Percentiles rank a stretch among this genome's conserved stretches.
These are phyloP conservation scores for Amauroascus verrucosus DNA, from an alignment of 2,329 filamentous ascomycete genomes.

Conservation along the genomic window DNA sequence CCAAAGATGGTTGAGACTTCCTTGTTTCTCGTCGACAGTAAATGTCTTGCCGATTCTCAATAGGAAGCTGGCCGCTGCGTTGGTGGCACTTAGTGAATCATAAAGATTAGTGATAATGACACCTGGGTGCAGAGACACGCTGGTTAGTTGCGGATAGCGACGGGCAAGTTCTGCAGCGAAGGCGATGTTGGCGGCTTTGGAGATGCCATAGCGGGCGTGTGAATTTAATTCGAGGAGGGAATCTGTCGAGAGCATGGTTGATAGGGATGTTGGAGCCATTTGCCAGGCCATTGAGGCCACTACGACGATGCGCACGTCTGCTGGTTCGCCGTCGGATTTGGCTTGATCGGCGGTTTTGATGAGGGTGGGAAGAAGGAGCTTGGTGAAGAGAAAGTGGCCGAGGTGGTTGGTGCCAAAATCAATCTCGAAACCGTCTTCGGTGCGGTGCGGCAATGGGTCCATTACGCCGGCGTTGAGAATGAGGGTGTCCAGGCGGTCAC, in stretches of 20 bases:
- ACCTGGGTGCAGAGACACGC: conserved; percentile 44
- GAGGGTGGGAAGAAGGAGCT: conserved; percentile 36
- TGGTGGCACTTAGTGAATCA: conserved; percentile 22
- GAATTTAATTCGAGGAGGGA: conserved; percentile 28
- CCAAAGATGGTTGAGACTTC: conserved; percentile 36
- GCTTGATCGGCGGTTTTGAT: conserved; percentile 26
- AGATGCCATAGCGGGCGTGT: conserved; percentile 42
- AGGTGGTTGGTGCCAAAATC: conserved; percentile 41
- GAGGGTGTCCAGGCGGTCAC: conserved; percentile 37
- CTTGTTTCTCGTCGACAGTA: conserved; percentile 27
- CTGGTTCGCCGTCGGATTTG: conserved; percentile 5
- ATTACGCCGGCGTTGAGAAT: conserved; percentile 42
- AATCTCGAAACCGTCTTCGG: conserved; percentile 35
- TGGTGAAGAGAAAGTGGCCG: conserved; percentile 38
- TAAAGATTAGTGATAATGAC: conserved; percentile 36
- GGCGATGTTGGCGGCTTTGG: conserved; percentile 43
- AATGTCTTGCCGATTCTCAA: conserved; percentile 18
- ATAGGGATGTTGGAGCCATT: conserved; percentile 24
- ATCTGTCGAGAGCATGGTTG: conserved; percentile 31
- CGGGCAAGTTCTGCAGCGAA: conserved; percentile 37
- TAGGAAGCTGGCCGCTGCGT: conserved; percentile 19
- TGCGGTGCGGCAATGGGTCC: conserved; percentile 31
- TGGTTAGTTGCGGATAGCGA: conserved; percentile 35
- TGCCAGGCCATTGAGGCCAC: conserved; percentile 31
- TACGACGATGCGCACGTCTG: conserved; percentile 31